Evolutionary conservation across 106 monocot species (phyloP).

Genomic region (Dioscorea alata): DNA sequence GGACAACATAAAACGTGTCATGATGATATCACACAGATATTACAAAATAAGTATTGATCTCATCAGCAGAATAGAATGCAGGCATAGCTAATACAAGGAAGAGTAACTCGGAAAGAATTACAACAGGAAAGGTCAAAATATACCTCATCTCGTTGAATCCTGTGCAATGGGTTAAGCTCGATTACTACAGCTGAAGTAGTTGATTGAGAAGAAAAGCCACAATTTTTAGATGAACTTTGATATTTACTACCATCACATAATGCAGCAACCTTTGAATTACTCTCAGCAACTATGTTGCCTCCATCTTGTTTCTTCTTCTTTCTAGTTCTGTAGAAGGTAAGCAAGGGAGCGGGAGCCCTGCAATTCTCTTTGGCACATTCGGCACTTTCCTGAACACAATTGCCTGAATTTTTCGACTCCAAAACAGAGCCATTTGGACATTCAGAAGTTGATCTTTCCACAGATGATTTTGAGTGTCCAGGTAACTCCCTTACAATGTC

Average conservation of each 20-base stretch:
- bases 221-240: constrained; percentile 1
- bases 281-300: constrained; percentile 1
- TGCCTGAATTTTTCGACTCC: background rate
- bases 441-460: constrained; percentile 5
- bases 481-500: constrained; percentile 4
- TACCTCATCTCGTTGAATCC: constrained; percentile 6
- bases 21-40: too few species aligned
- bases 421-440: constrained; percentile 1
- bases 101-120: too few species aligned
- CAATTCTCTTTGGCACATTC: constrained; percentile 6
- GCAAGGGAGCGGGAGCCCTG: constrained; percentile 1
- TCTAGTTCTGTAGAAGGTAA: constrained; percentile 29
- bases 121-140: too few species aligned
- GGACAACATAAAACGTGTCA: too few species aligned
- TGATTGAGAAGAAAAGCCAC: constrained; percentile 3
- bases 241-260: background rate
- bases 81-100: too few species aligned
- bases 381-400: background rate
- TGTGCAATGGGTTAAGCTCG: background rate
- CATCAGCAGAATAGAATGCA: too few species aligned
- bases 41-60: too few species aligned
- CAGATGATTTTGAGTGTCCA: constrained; percentile 1
- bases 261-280: background rate
- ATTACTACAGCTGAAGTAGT: constrained; percentile 1
- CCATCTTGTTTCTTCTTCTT: constrained; percentile 22